phyloP scores from a whole-genome alignment of 345 rosid species.

The Gossypium anomalum region DNA sequence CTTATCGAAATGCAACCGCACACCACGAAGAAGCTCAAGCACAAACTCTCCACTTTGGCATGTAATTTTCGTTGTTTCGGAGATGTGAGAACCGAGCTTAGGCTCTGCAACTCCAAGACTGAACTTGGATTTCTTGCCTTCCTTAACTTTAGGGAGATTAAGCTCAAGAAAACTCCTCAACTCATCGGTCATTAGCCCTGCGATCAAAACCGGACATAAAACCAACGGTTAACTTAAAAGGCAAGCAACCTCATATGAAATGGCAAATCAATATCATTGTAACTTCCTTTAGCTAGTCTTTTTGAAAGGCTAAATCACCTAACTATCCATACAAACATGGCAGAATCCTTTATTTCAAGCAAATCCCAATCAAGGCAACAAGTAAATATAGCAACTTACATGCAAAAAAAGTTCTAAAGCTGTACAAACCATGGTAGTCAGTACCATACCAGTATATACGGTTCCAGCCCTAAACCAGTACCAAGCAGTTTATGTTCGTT shows the following conservation, averaged over 20 bases:
- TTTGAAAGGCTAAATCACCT: constrained; percentile 1
- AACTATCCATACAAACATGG: background rate
- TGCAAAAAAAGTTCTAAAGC: background rate
- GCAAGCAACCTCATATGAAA: constrained; percentile 1
- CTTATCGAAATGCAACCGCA: constrained; percentile 70
- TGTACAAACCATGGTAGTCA: background rate
- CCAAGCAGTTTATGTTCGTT: no score
- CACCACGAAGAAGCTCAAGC: constrained; percentile 87
- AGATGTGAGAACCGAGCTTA: constrained; percentile 80
- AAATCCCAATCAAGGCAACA: background rate
- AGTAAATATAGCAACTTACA: background rate
- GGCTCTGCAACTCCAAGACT: constrained; percentile 83
- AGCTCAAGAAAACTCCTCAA: constrained; percentile 78
- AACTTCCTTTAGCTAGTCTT: background rate
- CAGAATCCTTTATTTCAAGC: background rate
- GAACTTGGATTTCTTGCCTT: constrained; percentile 68
- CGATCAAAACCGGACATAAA: background rate
- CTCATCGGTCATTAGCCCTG: constrained; percentile 77
- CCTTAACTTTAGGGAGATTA: constrained; percentile 81
- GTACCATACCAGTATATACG: no score
- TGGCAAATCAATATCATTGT: background rate
- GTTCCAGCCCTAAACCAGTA: no score
- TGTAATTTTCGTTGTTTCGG: constrained; percentile 69
- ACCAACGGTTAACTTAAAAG: background rate
- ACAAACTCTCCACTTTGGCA: constrained; percentile 84